A percentile compares a stretch with the other conserved stretches of the same genome.
These are phyloP conservation scores for Lecanicillium sp. DNA, from an alignment of 2,329 filamentous ascomycete species.

Conservation along the genomic window DNA sequence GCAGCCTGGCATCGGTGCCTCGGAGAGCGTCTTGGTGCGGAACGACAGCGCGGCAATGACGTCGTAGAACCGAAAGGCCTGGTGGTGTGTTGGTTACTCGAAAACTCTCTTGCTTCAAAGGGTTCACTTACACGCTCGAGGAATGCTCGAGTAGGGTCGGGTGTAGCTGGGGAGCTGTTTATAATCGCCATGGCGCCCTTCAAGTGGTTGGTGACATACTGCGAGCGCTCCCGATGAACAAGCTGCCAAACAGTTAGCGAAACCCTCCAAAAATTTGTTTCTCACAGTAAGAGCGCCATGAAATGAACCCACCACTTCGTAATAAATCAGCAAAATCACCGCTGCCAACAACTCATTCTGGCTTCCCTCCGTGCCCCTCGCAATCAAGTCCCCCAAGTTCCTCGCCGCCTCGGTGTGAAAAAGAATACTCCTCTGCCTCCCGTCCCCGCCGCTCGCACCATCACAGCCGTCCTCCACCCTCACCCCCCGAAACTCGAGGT, in stretches of 20 bases:
- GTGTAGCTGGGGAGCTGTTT: constrained; percentile 38
- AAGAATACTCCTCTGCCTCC: constrained; percentile 48
- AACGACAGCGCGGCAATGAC: constrained; percentile 58
- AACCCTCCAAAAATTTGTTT: constrained; percentile 15
- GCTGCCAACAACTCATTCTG: constrained; percentile 54
- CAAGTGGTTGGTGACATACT: constrained; percentile 55
- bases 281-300: neutral
- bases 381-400: constrained; percentile 51
- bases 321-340: constrained; percentile 57
- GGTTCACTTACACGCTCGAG: constrained; percentile 47
- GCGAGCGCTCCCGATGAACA: constrained; percentile 53
- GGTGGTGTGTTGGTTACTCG: neutral
- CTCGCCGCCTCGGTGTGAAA: constrained; percentile 57
- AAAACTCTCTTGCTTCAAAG: neutral
- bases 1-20: constrained; percentile 40
- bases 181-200: constrained; percentile 58
- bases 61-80: constrained; percentile 62
- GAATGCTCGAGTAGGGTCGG: constrained; percentile 49
- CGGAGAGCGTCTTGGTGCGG: constrained; percentile 50
- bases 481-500: constrained; percentile 64
- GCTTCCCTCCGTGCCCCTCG: constrained; percentile 42
- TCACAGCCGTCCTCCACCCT: too few species aligned
- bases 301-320: constrained; percentile 55
- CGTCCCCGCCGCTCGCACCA: too few species aligned
- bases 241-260: constrained; percentile 35